These are phyloP conservation scores for Pseudocercospora crystallina DNA, from an alignment of 2,329 filamentous ascomycete genomes.

Conservation along the genomic window DNA sequence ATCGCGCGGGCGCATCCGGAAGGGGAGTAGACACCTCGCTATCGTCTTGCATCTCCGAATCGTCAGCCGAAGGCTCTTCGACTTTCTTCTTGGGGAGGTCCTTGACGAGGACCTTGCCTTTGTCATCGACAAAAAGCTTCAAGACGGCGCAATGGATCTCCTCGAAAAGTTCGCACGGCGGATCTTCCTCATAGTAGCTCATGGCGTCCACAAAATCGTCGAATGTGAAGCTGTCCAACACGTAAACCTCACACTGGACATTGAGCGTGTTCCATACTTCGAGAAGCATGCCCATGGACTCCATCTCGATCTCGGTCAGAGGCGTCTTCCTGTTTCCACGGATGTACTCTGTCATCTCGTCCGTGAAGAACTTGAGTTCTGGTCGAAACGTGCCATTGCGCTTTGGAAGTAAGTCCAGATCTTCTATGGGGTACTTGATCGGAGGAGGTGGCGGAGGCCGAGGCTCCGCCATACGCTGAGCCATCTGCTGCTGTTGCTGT, in stretches of 20 bases:
- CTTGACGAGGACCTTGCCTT: slow-evolving; percentile 73
- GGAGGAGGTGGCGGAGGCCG: slow-evolving; percentile 63
- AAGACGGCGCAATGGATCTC: slow-evolving; percentile 91
- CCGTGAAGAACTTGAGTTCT: slow-evolving; percentile 72
- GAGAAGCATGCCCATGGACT: slow-evolving; percentile 78
- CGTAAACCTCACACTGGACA: slow-evolving; percentile 94
- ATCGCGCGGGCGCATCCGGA: slow-evolving; percentile 73
- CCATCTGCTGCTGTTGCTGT: slow-evolving; percentile 29
- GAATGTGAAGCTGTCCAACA: slow-evolving; percentile 94
- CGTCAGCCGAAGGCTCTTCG: slow-evolving; percentile 69
- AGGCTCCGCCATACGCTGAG: slow-evolving; percentile 37
- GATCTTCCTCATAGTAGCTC: slow-evolving; percentile 66
- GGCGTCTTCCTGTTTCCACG: slow-evolving; percentile 39
- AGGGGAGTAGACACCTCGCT: slow-evolving; percentile 57
- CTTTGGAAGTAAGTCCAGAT: slow-evolving; percentile 75
- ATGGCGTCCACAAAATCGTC: slow-evolving; percentile 93
- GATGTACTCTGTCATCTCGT: slow-evolving; percentile 39
- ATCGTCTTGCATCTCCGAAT: slow-evolving; percentile 65
- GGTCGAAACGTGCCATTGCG: slow-evolving; percentile 67
- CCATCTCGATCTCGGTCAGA: slow-evolving; percentile 66
- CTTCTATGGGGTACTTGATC: slow-evolving; percentile 94
- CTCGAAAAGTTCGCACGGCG: slow-evolving; percentile 79
- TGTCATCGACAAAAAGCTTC: slow-evolving; percentile 77
- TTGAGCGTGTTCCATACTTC: slow-evolving; percentile 97
- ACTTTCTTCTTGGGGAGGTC: slow-evolving; percentile 67